phyloP scores from a whole-genome alignment of 176 grass and related monocot species.

The Neostapfia colusana region DNA sequence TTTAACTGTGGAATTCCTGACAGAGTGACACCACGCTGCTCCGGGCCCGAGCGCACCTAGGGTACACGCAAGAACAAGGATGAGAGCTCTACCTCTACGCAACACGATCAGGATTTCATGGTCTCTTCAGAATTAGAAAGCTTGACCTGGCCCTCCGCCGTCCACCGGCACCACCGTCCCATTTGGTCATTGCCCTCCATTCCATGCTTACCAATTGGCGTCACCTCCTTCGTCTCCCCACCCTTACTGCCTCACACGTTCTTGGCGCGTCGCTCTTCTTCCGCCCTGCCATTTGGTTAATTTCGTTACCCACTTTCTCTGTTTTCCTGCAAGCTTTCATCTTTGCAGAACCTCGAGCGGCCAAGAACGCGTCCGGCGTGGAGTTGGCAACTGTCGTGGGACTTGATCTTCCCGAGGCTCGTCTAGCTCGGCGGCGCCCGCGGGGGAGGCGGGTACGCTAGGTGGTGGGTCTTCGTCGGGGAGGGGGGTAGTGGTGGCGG shows the following conservation, averaged over 20 bases:
- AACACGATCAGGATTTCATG: conserved; percentile 4
- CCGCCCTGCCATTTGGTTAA: neutral
- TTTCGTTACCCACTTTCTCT: neutral
- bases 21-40: neutral
- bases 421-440: neutral
- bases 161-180: neutral
- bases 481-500: neutral
- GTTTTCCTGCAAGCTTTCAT: neutral
- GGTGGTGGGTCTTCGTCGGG: conserved; percentile 4
- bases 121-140: conserved; percentile 29
- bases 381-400: conserved; percentile 21
- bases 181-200: conserved; percentile 21
- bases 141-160: conserved; percentile 42
- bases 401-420: conserved; percentile 26
- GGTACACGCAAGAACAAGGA: conserved; percentile 6
- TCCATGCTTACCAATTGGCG: conserved; percentile 39
- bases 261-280: conserved; percentile 23
- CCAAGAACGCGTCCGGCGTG: conserved; percentile 11
- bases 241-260: conserved; percentile 51
- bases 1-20: neutral
- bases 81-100: conserved; percentile 7
- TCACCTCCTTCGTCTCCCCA: conserved; percentile 13
- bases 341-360: neutral
- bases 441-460: neutral
- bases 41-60: neutral